A percentile compares a stretch with the other conserved stretches of the same genome.
These are phyloP conservation scores for Suhomyces tanzawaensis DNA, from an alignment of 805 yeast species.

Conservation along the genomic window DNA sequence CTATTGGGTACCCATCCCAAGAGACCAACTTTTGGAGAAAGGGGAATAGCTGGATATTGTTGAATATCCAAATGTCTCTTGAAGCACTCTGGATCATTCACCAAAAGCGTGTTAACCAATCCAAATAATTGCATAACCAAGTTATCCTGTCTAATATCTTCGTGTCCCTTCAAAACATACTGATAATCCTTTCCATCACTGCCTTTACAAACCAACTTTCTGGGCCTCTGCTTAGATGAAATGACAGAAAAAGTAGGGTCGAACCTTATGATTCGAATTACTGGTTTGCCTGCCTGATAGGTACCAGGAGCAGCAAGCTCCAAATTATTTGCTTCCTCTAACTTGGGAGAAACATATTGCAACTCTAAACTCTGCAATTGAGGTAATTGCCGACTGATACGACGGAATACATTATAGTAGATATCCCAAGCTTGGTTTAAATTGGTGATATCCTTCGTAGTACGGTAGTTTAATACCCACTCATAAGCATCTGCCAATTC, in stretches of 20 bases:
- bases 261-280: conserved; percentile 68
- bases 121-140: conserved; percentile 98
- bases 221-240: conserved; percentile 93
- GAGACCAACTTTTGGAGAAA: conserved; percentile 95
- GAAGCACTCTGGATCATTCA: conserved; percentile 92
- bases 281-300: conserved; percentile 78
- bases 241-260: conserved; percentile 85
- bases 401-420: conserved; percentile 87
- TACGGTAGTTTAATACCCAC: conserved; percentile 83
- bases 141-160: conserved; percentile 96
- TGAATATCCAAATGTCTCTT: conserved; percentile 93
- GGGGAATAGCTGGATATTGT: conserved; percentile 87
- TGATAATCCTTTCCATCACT: conserved; percentile 90
- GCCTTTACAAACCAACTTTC: conserved; percentile 76
- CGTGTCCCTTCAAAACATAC: conserved; percentile 88
- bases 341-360: conserved; percentile 90
- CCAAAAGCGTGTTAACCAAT: conserved; percentile 82
- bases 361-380: conserved; percentile 82
- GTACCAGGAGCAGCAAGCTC: conserved; percentile 94
- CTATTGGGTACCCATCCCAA: conserved; percentile 97
- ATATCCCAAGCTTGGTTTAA: conserved; percentile 98
- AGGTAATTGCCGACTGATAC: conserved; percentile 85
- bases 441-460: conserved; percentile 82
- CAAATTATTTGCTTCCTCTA: conserved; percentile 72
- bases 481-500: conserved; percentile 91